Percentiles rank a stretch among this genome's conserved stretches.
Evolutionary conservation across 441 rosid genomes (phyloP).

Genomic region (Brassica balearica): DNA sequence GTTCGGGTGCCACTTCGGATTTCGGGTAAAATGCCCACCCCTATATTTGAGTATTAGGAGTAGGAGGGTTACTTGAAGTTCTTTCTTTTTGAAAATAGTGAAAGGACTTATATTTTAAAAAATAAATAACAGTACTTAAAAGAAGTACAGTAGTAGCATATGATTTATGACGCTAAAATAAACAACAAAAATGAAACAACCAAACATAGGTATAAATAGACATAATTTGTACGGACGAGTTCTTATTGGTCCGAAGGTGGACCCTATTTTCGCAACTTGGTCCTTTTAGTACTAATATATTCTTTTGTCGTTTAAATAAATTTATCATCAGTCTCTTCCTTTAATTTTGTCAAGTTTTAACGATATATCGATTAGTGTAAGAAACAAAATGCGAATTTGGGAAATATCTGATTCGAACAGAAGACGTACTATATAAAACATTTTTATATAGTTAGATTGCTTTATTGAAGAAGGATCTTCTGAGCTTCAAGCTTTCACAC

Average conservation of each 20-base stretch:
- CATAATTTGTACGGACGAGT: slow-evolving; percentile 38
- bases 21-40: too few relatives aligned
- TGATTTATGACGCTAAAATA: slow-evolving; percentile 31
- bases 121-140: neutral
- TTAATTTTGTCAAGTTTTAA: slow-evolving; percentile 28
- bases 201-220: slow-evolving; percentile 36
- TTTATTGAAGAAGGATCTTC: slow-evolving; percentile 8
- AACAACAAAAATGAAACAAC: slow-evolving; percentile 31
- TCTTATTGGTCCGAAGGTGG: slow-evolving; percentile 36
- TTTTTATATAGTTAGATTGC: neutral
- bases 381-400: neutral
- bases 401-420: neutral
- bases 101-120: neutral
- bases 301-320: slow-evolving; percentile 22
- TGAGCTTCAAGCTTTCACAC: slow-evolving; percentile 5
- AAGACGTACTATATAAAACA: neutral
- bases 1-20: too few relatives aligned
- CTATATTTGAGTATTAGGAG: neutral
- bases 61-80: neutral
- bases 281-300: slow-evolving; percentile 27
- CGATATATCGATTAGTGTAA: neutral
- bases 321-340: neutral
- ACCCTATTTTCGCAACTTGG: slow-evolving; percentile 38
- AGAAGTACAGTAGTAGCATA: slow-evolving; percentile 2
- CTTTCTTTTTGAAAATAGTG: neutral